A percentile compares a stretch with the other conserved stretches of the same genome.
Conservation (phyloP, 169 alveolate genomes). For the Plasmodium knowlesi region DNA sequence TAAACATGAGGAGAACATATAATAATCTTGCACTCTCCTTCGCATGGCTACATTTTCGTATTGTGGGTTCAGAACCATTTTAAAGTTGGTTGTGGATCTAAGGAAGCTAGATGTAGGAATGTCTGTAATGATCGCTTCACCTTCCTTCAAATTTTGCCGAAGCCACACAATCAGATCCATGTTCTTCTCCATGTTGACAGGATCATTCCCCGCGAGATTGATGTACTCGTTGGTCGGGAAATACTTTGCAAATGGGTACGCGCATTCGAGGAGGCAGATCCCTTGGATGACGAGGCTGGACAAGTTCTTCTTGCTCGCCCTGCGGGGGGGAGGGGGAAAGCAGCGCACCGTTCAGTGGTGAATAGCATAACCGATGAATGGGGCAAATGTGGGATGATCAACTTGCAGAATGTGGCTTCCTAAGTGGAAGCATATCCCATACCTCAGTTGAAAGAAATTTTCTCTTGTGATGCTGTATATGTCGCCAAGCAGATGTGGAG, state of each 20-base stretch:
- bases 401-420: neutral
- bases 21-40: conserved; percentile 57
- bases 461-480: neutral
- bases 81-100: conserved; percentile 53
- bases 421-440: neutral
- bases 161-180: conserved; percentile 35
- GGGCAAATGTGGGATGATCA: neutral
- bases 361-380: neutral
- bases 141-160: conserved; percentile 29
- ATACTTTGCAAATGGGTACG: conserved; percentile 31
- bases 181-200: conserved; percentile 19
- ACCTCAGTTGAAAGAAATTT: neutral
- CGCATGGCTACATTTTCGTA: conserved; percentile 47
- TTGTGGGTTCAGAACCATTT: conserved; percentile 62
- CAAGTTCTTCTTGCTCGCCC: neutral
- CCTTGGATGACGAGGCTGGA: neutral
- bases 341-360: neutral
- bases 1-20: conserved; percentile 34
- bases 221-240: conserved; percentile 62
- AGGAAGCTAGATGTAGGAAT: conserved; percentile 71
- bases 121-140: conserved; percentile 34
- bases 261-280: conserved; percentile 27
- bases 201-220: neutral
- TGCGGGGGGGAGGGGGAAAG: neutral
- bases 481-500: conserved; percentile 13